phyloP scores from a whole-genome alignment of 176 grass and related monocot species.

The Oryza nivara region DNA sequence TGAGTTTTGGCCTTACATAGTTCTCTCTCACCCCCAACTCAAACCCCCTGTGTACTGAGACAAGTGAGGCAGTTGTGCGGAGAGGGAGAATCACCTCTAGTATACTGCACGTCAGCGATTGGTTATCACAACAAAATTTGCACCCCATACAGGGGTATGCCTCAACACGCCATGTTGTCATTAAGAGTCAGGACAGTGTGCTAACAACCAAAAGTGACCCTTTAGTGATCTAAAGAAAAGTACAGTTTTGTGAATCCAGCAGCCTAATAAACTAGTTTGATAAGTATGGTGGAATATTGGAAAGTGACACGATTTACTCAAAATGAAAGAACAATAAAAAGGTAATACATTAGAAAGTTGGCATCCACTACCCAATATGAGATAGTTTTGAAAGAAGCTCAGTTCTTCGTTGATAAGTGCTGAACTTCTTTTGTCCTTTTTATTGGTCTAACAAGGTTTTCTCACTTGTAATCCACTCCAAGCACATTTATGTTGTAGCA shows the following conservation, averaged over 20 bases:
- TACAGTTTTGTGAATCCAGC: neutral
- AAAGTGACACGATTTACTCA: neutral
- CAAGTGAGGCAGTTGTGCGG: neutral
- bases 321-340: neutral
- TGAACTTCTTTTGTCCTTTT: neutral
- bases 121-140: neutral
- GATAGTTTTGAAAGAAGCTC: neutral
- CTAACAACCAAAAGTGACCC: neutral
- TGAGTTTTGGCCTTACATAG: no score
- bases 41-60: neutral
- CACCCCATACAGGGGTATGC: neutral
- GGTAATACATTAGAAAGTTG: neutral
- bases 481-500: constrained; percentile 27
- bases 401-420: neutral
- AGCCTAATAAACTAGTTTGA: neutral
- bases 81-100: neutral
- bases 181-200: neutral
- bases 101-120: neutral
- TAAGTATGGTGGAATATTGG: neutral
- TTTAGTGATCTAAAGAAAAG: neutral
- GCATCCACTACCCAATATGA: constrained; percentile 10
- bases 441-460: constrained; percentile 10
- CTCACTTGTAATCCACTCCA: neutral
- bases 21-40: neutral
- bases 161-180: neutral